These are phyloP conservation scores for Penicillium sp. DNA, from an alignment of 2,329 filamentous ascomycete genomes.

Conservation along the genomic window DNA sequence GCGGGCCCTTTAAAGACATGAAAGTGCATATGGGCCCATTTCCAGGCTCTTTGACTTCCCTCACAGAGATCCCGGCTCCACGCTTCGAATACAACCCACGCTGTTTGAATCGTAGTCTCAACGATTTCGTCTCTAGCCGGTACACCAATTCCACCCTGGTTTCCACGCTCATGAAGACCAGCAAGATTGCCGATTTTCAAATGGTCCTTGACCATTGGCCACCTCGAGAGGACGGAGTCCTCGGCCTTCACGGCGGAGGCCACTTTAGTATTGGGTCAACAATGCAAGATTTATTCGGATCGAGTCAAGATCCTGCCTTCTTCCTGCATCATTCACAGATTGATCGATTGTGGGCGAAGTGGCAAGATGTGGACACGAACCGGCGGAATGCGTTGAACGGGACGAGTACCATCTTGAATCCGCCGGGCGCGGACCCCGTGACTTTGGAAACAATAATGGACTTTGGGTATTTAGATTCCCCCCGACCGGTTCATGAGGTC, in stretches of 20 bases:
- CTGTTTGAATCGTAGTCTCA: conserved; percentile 28
- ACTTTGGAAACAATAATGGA: conserved; percentile 19
- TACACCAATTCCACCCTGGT: conserved; percentile 21
- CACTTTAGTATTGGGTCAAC: conserved; percentile 47
- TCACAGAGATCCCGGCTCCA: conserved; percentile 15
- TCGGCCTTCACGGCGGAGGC: conserved; percentile 46
- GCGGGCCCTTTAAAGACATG: conserved; percentile 40
- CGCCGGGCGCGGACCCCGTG: conserved; percentile 10
- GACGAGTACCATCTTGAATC: conserved; percentile 17
- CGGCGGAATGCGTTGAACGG: conserved; percentile 20
- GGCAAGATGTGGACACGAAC: conserved; percentile 35
- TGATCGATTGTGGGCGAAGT: conserved; percentile 48
- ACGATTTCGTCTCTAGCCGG: conserved; percentile 26
- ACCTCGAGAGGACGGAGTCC: conserved; percentile 20
- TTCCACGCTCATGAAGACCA: conserved; percentile 10
- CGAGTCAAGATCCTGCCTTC: conserved; percentile 47
- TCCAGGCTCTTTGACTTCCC: conserved; percentile 7
- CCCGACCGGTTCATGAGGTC: conserved; percentile 14
- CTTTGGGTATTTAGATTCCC: conserved; percentile 16
- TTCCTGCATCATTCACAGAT: conserved; percentile 49
- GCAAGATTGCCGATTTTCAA: conserved; percentile 34
- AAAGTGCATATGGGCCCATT: conserved; percentile 31
- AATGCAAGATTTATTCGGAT: conserved; percentile 46
- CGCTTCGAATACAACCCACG: conserved; percentile 28
- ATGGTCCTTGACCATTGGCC: conserved; percentile 37